Conservation (phyloP, 345 rosid species). For the Anastatica hierochuntica region DNA sequence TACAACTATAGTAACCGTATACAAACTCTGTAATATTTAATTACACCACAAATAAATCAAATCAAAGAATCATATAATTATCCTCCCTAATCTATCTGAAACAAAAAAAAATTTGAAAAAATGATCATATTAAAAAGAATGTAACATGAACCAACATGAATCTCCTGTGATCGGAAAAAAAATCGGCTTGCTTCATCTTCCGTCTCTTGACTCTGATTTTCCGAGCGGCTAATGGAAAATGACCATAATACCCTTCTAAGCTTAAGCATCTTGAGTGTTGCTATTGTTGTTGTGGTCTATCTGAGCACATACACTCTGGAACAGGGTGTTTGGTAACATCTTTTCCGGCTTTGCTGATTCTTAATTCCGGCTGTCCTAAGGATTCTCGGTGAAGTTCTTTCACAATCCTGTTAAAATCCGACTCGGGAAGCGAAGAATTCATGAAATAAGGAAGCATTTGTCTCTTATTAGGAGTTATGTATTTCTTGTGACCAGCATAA, state of each 20-base stretch:
- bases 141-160: too few species aligned
- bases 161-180: too few species aligned
- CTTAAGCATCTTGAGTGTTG: constrained; percentile 2
- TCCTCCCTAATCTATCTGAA: too few species aligned
- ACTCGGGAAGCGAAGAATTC: constrained; percentile 57
- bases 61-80: too few species aligned
- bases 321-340: constrained; percentile 92
- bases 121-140: too few species aligned
- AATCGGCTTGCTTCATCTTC: too few species aligned
- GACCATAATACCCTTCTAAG: neutral
- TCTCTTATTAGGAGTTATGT: constrained; percentile 85
- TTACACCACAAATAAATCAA: too few species aligned
- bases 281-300: constrained; percentile 15
- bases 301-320: constrained; percentile 84
- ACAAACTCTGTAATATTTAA: too few species aligned
- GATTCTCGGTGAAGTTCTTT: constrained; percentile 73
- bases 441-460: constrained; percentile 91
- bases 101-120: neutral
- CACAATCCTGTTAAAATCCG: constrained; percentile 62
- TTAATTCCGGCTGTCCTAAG: constrained; percentile 76
- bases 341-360: constrained; percentile 56
- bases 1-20: too few species aligned
- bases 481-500: constrained; percentile 89
- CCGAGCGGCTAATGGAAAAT: too few species aligned
- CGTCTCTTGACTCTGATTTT: too few species aligned